A percentile compares a stretch with the other conserved stretches of the same genome.
These are phyloP conservation scores for Linderniella brevidens DNA, from an alignment of 257 asterid genomes.

Conservation along the genomic window DNA sequence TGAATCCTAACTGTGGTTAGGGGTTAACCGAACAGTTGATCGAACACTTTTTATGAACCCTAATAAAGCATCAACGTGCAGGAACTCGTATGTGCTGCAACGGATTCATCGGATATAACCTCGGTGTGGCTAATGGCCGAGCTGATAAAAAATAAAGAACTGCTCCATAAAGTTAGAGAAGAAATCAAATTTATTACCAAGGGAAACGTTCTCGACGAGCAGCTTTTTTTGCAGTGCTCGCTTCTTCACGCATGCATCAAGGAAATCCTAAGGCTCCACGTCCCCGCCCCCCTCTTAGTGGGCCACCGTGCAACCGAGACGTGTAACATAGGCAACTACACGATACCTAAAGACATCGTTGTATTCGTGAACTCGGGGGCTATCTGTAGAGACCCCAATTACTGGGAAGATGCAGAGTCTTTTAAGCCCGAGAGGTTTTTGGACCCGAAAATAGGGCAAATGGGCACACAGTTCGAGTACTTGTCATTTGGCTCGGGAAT, in stretches of 20 bases:
- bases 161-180: too few species aligned
- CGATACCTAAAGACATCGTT: slow-evolving; percentile 7
- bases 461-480: slow-evolving; percentile 1
- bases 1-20: too few species aligned
- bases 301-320: slow-evolving; percentile 7
- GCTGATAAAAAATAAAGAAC: too few species aligned
- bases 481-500: slow-evolving; percentile 8
- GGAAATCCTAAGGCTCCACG: slow-evolving; percentile 8
- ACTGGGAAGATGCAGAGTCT: slow-evolving; percentile 6
- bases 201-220: too few species aligned
- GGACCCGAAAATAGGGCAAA: background rate
- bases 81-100: too few species aligned
- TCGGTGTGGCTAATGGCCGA: too few species aligned
- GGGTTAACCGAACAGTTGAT: too few species aligned
- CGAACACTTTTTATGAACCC: too few species aligned
- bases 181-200: too few species aligned
- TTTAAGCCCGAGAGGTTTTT: slow-evolving; percentile 10
- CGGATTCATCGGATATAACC: too few species aligned
- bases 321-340: background rate
- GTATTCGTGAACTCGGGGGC: slow-evolving; percentile 11
- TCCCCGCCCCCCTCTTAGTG: background rate
- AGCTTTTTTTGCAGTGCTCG: too few species aligned
- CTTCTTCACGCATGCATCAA: slow-evolving; percentile 9
- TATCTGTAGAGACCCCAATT: background rate
- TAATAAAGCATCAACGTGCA: too few species aligned